Base-by-base conservation (phyloP, 176 grass and related monocot genomes). In the Cymbopogon citratus region DNA sequence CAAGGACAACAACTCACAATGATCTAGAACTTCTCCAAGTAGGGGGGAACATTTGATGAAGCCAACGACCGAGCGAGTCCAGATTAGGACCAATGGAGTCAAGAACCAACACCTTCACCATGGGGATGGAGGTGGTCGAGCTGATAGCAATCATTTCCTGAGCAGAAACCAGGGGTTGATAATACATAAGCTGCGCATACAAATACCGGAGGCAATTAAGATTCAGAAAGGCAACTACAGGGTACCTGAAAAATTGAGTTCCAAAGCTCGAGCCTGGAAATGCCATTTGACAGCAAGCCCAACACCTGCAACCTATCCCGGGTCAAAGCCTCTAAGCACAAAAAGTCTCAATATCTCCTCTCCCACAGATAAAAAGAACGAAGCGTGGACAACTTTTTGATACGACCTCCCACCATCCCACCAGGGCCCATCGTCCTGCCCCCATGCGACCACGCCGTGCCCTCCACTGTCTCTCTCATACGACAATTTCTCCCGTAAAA, bases 11-110 rank as follows among this genome's bases (percentile, higher is more conserved):
- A 7, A 38, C 70, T 74, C n/a, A 83, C 69, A 13, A 15, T 35
- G 39, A 74, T 36, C 29, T 64, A 34, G 3, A 74, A 13, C 11
- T 83, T 82, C 69, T 73, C 11, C 54, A 63, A 62, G 52, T 36
- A 46, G 60, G 69, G 80, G 80, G 21, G 73, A 73, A 16, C 13
- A 83, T 6, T 26, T 74, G 7, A 83, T 15, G 39, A 63, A 63
- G 40, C 31, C 56, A 0, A 44, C 69, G 26, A 49, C 69, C 11
- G 33, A 67, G 18, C 11, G 33, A 67, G 18, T 67, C 18, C 3
- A 67, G 31, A 36, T 67, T 67, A 21, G 65, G 41, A 28, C 15
- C 21, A 7, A 0, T 16, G 2, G 43, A 51, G 7, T 51, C 25
- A 27, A 73, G 43, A 16, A 3, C 44, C 26, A 73, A 49, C 29